phyloP scores from a whole-genome alignment of 371 early-diverging fungal genomes.

The Umbelopsis sp. region DNA sequence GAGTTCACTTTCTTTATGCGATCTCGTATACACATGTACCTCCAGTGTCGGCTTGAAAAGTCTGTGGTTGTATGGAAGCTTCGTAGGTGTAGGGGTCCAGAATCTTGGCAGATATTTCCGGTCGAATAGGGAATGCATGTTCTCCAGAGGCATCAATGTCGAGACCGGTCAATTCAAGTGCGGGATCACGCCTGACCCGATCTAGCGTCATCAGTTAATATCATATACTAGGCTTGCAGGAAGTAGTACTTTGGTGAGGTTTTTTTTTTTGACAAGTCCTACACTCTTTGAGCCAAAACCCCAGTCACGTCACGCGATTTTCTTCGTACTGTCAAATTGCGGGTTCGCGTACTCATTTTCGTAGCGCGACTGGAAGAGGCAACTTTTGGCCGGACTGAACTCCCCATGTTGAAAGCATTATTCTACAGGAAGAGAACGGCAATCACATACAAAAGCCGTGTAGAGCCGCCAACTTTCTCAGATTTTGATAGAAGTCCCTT shows the following conservation, averaged over 20 bases:
- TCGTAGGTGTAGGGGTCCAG: not conserved
- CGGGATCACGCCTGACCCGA: not conserved
- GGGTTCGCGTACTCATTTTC: not conserved
- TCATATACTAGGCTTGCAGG: too few relatives aligned
- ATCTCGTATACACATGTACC: not conserved
- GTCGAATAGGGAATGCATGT: not conserved
- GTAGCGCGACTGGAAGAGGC: not conserved
- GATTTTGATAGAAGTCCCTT: not conserved
- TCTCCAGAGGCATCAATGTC: not conserved
- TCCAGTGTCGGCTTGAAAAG: not conserved
- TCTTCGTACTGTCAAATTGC: too few relatives aligned
- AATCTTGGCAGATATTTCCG: conserved; percentile 5
- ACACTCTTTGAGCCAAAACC: not conserved
- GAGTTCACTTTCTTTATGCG: not conserved
- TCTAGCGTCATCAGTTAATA: too few relatives aligned
- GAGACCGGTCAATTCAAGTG: not conserved
- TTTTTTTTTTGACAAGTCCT: too few relatives aligned
- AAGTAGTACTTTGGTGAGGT: too few relatives aligned
- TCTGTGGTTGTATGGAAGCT: not conserved
- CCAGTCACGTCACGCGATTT: conserved; percentile 14
- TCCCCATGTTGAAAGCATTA: not conserved
- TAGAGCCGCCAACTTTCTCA: not conserved
- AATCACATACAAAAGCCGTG: not conserved
- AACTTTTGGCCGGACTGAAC: not conserved
- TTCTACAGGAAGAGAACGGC: conserved; percentile 1